Base-by-base conservation (phyloP, 2,329 filamentous ascomycete genomes). In the Phaeosphaeria sp. region DNA sequence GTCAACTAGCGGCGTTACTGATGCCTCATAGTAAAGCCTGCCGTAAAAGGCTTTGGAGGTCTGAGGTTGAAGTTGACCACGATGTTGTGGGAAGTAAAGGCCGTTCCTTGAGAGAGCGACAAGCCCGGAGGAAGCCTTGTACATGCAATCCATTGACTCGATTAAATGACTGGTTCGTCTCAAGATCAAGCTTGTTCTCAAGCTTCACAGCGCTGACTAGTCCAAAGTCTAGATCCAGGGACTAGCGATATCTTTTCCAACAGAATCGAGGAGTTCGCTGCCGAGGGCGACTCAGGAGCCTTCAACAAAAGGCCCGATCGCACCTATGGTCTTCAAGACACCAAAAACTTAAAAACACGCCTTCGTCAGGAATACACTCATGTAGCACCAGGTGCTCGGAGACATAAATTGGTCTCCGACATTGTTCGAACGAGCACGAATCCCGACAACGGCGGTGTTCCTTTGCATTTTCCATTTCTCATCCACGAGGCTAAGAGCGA, bases 401-500 rank as follows among this genome's bases (percentile, higher is more conserved):
- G 25, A 27, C n/a, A n/a, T n/a, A n/a, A n/a, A n/a, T n/a, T n/a
- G n/a, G 4, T 27, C 4, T 4, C 25, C 4, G 56, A 65, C 30
- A 50, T 61, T 18, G 23, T 65, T 9, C 54, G 50, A 21, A 56
- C 42, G 5, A 63, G 47, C 33, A 47, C 54, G 17, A 64, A 66
- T 50, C 64, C 54, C 11, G 59, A 67, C 13, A 55, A 59, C 27
- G 53, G 59, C 50, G 60, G 57, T 11, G n/a, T 22, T 41, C 21
- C 55, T 11, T 56, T 58, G 6, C 55, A 61, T 30, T 69, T 63
- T 41, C 66, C 66, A 7, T 69, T 69, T 52, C 51, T 69, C 15
- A 46, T 65, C 18, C 33, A 59, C 10, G 66, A 69, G 44, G 63
- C 65, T 1, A 69, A 69, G 22, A 47, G 58, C 27, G 58, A 50